phyloP scores from a whole-genome alignment of 306 rosid species.

The Luffa aegyptiaca region DNA sequence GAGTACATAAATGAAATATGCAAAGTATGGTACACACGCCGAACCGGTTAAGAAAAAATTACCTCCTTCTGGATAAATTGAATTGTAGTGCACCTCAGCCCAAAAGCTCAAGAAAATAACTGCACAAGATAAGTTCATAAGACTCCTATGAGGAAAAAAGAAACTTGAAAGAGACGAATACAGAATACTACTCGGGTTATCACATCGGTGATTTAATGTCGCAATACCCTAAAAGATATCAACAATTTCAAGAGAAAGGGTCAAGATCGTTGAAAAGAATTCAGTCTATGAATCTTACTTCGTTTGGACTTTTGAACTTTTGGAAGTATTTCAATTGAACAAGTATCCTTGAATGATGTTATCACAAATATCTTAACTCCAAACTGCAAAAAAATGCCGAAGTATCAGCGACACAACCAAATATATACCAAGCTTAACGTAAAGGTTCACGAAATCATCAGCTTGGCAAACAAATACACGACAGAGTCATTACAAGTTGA shows the following conservation, averaged over 20 bases:
- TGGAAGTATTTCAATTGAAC: conserved; percentile 93
- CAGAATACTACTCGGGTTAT: not conserved
- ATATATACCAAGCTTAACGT: too few species aligned
- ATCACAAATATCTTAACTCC: conserved; percentile 89
- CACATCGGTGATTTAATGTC: not conserved
- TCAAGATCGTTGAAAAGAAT: not conserved
- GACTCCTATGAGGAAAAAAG: not conserved
- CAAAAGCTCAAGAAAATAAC: conserved; percentile 97
- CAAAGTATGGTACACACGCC: not conserved
- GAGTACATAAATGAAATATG: not conserved
- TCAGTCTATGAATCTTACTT: conserved; percentile 37
- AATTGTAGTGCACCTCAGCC: conserved; percentile 99
- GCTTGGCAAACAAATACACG: not conserved
- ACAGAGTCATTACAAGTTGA: not conserved
- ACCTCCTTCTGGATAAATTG: conserved; percentile 98
- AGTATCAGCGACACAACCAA: conserved; percentile 10
- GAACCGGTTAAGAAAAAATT: not conserved
- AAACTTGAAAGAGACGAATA: not conserved
- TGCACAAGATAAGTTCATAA: conserved; percentile 29
- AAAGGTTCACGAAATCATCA: not conserved
- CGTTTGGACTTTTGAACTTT: conserved; percentile 54
- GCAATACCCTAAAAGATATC: not conserved
- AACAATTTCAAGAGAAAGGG: not conserved
- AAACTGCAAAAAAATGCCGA: conserved; percentile 42
- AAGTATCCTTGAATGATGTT: conserved; percentile 84